Evolutionary conservation across 108 stramenopile species (phyloP).

Genomic region (Pseudonitzschia delicatissima): DNA sequence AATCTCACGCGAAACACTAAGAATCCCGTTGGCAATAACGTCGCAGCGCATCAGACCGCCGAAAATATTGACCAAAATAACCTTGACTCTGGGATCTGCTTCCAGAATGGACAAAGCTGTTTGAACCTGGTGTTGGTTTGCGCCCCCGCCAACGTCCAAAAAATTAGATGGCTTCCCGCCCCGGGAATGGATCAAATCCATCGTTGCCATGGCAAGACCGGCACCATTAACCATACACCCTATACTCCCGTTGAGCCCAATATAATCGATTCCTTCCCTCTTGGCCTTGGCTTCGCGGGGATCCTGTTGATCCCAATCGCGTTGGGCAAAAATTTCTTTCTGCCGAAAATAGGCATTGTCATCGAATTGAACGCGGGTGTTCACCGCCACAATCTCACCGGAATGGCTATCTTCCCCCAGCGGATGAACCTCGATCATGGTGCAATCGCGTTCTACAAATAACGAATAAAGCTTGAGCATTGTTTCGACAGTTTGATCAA

Average conservation of each 20-base stretch:
- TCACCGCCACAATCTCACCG: slow-evolving; percentile 64
- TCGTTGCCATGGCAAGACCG: slow-evolving; percentile 94
- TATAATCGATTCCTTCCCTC: slow-evolving; percentile 92
- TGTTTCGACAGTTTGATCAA: slow-evolving; percentile 15
- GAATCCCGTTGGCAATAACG: slow-evolving; percentile 89
- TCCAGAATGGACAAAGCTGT: slow-evolving; percentile 83
- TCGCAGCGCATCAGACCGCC: slow-evolving; percentile 97
- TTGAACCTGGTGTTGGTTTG: slow-evolving; percentile 67
- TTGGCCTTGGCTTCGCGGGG: slow-evolving; percentile 78
- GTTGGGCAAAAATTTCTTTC: slow-evolving; percentile 60
- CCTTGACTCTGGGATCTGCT: slow-evolving; percentile 67
- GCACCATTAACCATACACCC: slow-evolving; percentile 99
- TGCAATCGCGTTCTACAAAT: slow-evolving; percentile 79
- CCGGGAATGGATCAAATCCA: slow-evolving; percentile 94
- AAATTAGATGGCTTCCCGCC: slow-evolving; percentile 96
- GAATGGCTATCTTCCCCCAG: slow-evolving; percentile 61
- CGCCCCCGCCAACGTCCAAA: slow-evolving; percentile 92
- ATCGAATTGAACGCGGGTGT: slow-evolving; percentile 94
- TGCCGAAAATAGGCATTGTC: slow-evolving; percentile 87
- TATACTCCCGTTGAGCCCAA: slow-evolving; percentile 95
- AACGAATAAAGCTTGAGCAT: slow-evolving; percentile 80
- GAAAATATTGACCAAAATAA: slow-evolving; percentile 95
- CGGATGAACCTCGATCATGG: slow-evolving; percentile 92
- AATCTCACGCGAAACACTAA: slow-evolving; percentile 80
- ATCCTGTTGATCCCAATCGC: slow-evolving; percentile 87